phyloP scores from a whole-genome alignment of 208 protist genomes.

The Angomonas ambiguus region DNA sequence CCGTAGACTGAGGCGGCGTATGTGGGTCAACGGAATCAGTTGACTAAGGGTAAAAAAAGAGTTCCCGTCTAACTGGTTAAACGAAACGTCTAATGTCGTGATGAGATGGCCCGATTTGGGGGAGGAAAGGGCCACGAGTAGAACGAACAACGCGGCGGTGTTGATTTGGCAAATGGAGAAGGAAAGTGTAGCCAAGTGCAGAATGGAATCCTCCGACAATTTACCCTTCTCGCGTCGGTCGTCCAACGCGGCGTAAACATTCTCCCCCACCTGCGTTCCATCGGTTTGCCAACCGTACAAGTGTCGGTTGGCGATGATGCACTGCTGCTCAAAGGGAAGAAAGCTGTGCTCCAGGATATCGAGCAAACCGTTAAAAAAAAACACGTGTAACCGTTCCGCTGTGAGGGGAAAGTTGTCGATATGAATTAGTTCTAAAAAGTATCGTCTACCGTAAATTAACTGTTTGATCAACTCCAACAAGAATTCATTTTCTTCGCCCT shows the following conservation, averaged over 20 bases:
- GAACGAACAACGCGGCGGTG: slow-evolving; percentile 48
- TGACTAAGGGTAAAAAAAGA: slow-evolving; percentile 48
- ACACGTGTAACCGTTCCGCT: slow-evolving; percentile 50
- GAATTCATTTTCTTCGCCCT: slow-evolving; percentile 31
- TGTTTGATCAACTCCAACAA: slow-evolving; percentile 58
- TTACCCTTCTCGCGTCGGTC: background rate
- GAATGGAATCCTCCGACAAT: background rate
- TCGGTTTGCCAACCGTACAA: background rate
- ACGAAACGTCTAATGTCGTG: slow-evolving; percentile 59
- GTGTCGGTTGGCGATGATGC: background rate
- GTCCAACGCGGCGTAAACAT: background rate
- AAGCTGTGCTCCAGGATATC: background rate
- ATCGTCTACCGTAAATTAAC: slow-evolving; percentile 27
- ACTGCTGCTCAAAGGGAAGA: background rate
- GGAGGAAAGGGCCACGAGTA: slow-evolving; percentile 40
- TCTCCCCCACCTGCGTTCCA: background rate
- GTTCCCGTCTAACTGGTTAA: slow-evolving; percentile 42
- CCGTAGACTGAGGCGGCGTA: slow-evolving; percentile 55
- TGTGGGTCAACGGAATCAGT: slow-evolving; percentile 37
- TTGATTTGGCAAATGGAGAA: slow-evolving; percentile 60
- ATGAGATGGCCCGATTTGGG: slow-evolving; percentile 7
- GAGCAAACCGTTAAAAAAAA: slow-evolving; percentile 63
- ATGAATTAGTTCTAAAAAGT: slow-evolving; percentile 53
- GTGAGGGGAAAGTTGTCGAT: slow-evolving; percentile 52
- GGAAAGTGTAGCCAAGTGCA: slow-evolving; percentile 49